Evolutionary conservation across 305 asterid genomes (phyloP).

Genomic region (Striga hermonthica): DNA sequence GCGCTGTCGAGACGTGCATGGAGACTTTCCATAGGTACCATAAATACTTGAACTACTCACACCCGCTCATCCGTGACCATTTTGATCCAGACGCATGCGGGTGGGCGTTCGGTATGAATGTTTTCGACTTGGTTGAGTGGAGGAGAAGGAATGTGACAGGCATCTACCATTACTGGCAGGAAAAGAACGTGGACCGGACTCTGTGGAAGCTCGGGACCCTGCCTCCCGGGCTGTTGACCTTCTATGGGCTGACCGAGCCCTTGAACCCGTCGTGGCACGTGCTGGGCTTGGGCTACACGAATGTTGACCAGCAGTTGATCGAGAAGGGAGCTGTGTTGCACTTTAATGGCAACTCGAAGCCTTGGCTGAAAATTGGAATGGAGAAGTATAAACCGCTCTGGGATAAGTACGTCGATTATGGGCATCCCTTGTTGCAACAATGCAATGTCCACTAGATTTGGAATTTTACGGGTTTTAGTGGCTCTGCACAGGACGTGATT

Average conservation of each 20-base stretch:
- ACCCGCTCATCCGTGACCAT: constrained; percentile 77
- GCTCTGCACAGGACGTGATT: constrained; percentile 16
- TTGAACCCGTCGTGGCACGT: constrained; percentile 79
- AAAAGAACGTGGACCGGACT: constrained; percentile 64
- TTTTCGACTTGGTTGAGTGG: constrained; percentile 80
- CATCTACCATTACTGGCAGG: constrained; percentile 87
- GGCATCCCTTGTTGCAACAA: constrained; percentile 54
- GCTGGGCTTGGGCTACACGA: constrained; percentile 71
- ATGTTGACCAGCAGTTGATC: constrained; percentile 58
- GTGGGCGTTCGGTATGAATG: constrained; percentile 66
- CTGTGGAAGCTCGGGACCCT: constrained; percentile 83
- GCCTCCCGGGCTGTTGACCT: constrained; percentile 75
- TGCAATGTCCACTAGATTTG: constrained; percentile 55
- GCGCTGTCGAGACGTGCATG: constrained; percentile 86
- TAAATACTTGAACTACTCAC: constrained; percentile 79
- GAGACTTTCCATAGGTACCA: constrained; percentile 83
- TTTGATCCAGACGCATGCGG: constrained; percentile 83
- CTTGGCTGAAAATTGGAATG: constrained; percentile 80
- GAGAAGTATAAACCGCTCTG: constrained; percentile 71
- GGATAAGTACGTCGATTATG: constrained; percentile 63
- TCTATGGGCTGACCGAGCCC: constrained; percentile 74
- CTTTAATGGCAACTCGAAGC: constrained; percentile 77
- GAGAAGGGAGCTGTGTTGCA: constrained; percentile 83
- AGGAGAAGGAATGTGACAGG: constrained; percentile 72
- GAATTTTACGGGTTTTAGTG: not conserved